Percentiles rank a stretch among this genome's conserved stretches.
Conservation (phyloP, 2,329 filamentous ascomycete species). For the Trichophyton verrucosum region DNA sequence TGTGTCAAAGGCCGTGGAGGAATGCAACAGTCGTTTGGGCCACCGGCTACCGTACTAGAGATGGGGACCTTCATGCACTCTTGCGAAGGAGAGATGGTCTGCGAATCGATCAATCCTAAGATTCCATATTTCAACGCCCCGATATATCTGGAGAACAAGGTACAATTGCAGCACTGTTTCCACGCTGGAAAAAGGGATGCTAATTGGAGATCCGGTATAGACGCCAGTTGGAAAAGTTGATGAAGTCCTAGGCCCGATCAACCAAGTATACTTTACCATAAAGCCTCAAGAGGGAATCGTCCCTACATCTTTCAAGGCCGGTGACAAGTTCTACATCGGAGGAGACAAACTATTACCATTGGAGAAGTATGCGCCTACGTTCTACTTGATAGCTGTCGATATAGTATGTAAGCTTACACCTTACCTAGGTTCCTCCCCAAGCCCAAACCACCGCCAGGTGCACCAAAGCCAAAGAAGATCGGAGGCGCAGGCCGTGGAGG, state of each 20-base stretch:
- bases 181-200: not conserved
- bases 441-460: conserved; percentile 61
- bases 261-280: conserved; percentile 96
- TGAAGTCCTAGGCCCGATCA: conserved; percentile 93
- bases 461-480: conserved; percentile 56
- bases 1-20: conserved; percentile 45
- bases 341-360: conserved; percentile 88
- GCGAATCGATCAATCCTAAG: conserved; percentile 88
- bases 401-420: not conserved
- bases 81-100: conserved; percentile 95
- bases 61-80: conserved; percentile 92
- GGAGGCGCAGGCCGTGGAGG: conserved; percentile 46
- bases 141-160: conserved; percentile 98
- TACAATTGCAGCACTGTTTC: conserved; percentile 22
- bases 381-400: not conserved
- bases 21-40: conserved; percentile 50
- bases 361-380: conserved; percentile 49
- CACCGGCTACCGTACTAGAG: conserved; percentile 57
- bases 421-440: conserved; percentile 67
- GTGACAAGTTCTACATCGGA: conserved; percentile 95
- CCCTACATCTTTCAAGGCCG: conserved; percentile 83
- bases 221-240: conserved; percentile 91
- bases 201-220: conserved; percentile 28
- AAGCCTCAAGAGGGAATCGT: conserved; percentile 96
- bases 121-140: conserved; percentile 98